Conservation (phyloP, 129 eudicot genomes). For the Artemisia annua region DNA sequence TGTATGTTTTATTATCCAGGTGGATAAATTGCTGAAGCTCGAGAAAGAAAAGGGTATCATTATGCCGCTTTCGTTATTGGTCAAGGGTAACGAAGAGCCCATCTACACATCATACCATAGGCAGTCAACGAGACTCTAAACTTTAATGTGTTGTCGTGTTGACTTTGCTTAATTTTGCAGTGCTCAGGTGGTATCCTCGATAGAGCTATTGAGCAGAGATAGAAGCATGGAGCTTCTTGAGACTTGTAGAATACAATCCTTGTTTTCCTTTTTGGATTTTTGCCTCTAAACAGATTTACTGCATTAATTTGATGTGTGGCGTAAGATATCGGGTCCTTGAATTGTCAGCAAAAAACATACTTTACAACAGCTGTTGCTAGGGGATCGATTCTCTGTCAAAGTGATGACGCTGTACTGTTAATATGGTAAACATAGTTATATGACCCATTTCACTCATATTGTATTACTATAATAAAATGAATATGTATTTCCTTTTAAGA, state of each 20-base stretch:
- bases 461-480: too few species aligned
- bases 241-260: constrained; percentile 50
- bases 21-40: constrained; percentile 71
- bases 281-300: constrained; percentile 5
- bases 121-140: background rate
- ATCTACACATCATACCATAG: background rate
- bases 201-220: constrained; percentile 89
- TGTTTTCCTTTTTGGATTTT: background rate
- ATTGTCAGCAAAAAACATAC: constrained; percentile 79
- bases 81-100: constrained; percentile 64
- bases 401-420: constrained; percentile 95
- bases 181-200: constrained; percentile 90
- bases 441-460: background rate
- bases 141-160: background rate
- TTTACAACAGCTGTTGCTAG: constrained; percentile 84
- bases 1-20: constrained; percentile 45
- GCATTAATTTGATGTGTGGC: constrained; percentile 25
- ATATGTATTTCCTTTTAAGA: too few species aligned
- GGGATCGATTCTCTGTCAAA: constrained; percentile 95
- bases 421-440: constrained; percentile 60
- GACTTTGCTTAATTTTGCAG: constrained; percentile 36
- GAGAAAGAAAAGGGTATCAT: constrained; percentile 97
- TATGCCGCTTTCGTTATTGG: constrained; percentile 90
- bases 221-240: constrained; percentile 84
- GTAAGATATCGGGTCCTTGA: constrained; percentile 90